Evolutionary conservation across 2,329 filamentous ascomycete genomes (phyloP).

Genomic region (Pseudonectria foliicola): DNA sequence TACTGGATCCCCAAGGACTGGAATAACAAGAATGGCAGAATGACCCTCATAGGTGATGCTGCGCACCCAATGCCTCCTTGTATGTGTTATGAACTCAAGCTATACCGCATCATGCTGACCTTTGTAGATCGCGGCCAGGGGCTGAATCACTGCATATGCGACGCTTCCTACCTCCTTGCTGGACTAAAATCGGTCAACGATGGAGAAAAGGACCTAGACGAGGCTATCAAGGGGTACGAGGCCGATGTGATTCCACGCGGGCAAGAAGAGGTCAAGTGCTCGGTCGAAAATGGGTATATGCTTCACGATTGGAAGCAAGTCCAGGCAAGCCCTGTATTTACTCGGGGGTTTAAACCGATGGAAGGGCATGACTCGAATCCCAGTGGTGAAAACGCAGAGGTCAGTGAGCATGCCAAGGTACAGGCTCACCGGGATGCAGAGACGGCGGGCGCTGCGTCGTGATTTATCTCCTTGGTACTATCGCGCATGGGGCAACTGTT

Average conservation of each 20-base stretch:
- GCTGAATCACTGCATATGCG: conserved; percentile 17
- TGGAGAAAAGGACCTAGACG: conserved; percentile 1
- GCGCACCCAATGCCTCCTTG: conserved; percentile 19
- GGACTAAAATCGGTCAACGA: conserved; percentile 3
- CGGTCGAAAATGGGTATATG: conserved; percentile 15
- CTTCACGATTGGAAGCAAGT: conserved; percentile 18
- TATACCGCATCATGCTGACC: too few relatives aligned
- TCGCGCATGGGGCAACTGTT: too few relatives aligned
- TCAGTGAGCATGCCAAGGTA: conserved; percentile 1
- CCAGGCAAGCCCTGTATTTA: conserved; percentile 14
- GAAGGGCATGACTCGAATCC: conserved; percentile 11
- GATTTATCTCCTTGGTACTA: too few relatives aligned
- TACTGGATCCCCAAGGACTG: conserved; percentile 16
- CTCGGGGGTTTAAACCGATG: conserved; percentile 17
- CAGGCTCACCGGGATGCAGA: background rate
- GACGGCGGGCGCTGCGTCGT: background rate
- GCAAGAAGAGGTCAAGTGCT: conserved; percentile 17
- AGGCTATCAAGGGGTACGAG: conserved; percentile 9
- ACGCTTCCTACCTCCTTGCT: conserved; percentile 10
- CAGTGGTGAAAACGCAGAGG: background rate
- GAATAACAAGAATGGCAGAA: conserved; percentile 12
- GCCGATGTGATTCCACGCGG: conserved; percentile 14
- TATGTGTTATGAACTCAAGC: conserved; percentile 2
- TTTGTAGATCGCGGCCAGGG: conserved; percentile 14
- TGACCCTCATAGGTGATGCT: conserved; percentile 15